phyloP scores from a whole-genome alignment of 805 yeast genomes.

The Candida adriatica region DNA sequence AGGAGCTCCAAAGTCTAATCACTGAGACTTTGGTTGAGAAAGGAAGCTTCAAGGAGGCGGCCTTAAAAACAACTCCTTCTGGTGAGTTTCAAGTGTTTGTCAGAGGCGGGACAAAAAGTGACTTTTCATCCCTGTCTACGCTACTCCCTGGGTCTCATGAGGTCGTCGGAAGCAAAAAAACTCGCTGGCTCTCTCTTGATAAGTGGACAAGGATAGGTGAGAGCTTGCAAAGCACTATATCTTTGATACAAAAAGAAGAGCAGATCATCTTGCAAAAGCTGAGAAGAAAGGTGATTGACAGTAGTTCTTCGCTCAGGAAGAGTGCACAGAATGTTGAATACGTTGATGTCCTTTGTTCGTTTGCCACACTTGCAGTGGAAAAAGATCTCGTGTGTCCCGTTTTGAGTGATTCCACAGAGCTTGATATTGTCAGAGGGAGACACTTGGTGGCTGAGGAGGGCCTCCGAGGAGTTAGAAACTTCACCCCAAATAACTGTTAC shows the following conservation, averaged over 20 bases:
- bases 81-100: constrained; percentile 44
- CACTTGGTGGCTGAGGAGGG: constrained; percentile 86
- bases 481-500: constrained; percentile 79
- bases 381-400: constrained; percentile 59
- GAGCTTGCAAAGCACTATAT: constrained; percentile 36
- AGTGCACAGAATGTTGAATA: constrained; percentile 50
- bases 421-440: constrained; percentile 59
- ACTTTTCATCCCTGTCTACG: constrained; percentile 4
- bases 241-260: constrained; percentile 51
- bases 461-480: constrained; percentile 31
- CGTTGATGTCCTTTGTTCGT: constrained; percentile 67
- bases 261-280: constrained; percentile 41
- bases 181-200: constrained; percentile 38
- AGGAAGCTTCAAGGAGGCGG: constrained; percentile 26
- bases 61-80: constrained; percentile 34
- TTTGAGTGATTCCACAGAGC: constrained; percentile 39
- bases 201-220: constrained; percentile 51
- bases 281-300: constrained; percentile 36
- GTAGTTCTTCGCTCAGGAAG: constrained; percentile 37
- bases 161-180: constrained; percentile 28
- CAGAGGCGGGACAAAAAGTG: constrained; percentile 20
- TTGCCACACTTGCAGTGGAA: constrained; percentile 67
- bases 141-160: constrained; percentile 21
- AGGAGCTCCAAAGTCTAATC: constrained; percentile 2
- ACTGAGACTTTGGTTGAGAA: constrained; percentile 13